Percentiles rank a stretch among this genome's conserved stretches.
phyloP scores from a whole-genome alignment of 106 monocot genomes.

The Vanilla planifolia region DNA sequence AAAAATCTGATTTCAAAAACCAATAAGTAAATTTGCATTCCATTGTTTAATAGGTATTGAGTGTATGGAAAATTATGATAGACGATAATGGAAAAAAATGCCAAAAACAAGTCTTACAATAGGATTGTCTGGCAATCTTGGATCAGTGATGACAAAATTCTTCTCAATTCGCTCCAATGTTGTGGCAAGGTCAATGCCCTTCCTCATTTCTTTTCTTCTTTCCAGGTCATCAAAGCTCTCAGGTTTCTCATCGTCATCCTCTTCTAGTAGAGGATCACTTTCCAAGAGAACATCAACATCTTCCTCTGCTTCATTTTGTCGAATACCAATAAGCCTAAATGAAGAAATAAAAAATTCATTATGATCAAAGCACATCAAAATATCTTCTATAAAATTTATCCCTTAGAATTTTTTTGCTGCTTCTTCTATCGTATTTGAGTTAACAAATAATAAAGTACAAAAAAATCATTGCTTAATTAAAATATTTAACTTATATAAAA shows the following conservation, averaged over 20 bases:
- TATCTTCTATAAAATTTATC: background rate
- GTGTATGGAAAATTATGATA: background rate
- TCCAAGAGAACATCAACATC: slow-evolving; percentile 34
- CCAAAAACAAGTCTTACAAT: slow-evolving; percentile 58
- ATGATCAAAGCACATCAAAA: background rate
- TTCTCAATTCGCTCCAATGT: slow-evolving; percentile 98
- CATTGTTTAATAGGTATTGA: background rate
- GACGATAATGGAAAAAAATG: background rate
- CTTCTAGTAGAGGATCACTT: slow-evolving; percentile 34
- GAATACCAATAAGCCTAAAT: slow-evolving; percentile 65
- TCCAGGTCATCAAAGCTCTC: slow-evolving; percentile 76
- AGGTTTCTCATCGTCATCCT: slow-evolving; percentile 78
- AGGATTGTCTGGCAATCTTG: slow-evolving; percentile 95
- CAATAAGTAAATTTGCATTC: slow-evolving; percentile 1
- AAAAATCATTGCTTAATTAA: too few relatives aligned
- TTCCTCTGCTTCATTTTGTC: slow-evolving; percentile 34
- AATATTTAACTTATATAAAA: too few relatives aligned
- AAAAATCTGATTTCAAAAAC: slow-evolving; percentile 61
- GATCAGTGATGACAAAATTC: slow-evolving; percentile 99
- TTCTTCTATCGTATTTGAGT: background rate
- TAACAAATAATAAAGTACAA: background rate
- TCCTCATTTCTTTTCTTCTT: slow-evolving; percentile 96
- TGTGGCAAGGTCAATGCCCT: slow-evolving; percentile 95
- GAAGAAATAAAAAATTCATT: background rate
- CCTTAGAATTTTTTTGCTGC: background rate